phyloP scores from a whole-genome alignment of 2,329 filamentous ascomycete genomes.

The Coniochaeta sp. region DNA sequence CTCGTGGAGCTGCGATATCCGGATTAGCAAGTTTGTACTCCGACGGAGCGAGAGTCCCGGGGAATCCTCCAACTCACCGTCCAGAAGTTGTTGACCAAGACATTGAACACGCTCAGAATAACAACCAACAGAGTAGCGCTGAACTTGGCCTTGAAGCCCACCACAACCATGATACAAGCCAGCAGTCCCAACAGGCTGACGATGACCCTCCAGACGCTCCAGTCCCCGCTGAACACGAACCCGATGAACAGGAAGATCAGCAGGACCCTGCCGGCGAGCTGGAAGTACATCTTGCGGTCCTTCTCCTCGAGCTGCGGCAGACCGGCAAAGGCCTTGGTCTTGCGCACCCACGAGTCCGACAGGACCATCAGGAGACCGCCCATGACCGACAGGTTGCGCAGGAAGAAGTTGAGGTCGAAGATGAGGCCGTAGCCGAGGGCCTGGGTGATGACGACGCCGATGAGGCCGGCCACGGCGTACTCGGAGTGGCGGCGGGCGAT shows the following conservation, averaged over 20 bases:
- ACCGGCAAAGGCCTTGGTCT: conserved; percentile 93
- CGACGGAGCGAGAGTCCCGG: conserved; percentile 1
- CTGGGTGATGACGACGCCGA: conserved; percentile 86
- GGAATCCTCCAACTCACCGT: conserved; percentile 59
- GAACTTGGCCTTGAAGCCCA: conserved; percentile 99
- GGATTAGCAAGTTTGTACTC: conserved; percentile 15
- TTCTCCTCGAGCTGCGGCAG: conserved; percentile 94
- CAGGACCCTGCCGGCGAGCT: conserved; percentile 89
- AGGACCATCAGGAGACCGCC: conserved; percentile 96
- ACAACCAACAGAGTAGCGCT: conserved; percentile 93
- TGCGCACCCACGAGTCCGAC: conserved; percentile 95
- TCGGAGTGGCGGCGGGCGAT: conserved; percentile 90
- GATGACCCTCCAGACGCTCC: conserved; percentile 80
- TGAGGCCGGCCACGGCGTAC: conserved; percentile 83
- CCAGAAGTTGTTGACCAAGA: conserved; percentile 99
- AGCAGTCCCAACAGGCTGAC: conserved; percentile 81
- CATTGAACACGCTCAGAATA: conserved; percentile 92
- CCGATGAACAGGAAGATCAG: conserved; percentile 97
- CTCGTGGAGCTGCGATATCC: conserved; percentile 66
- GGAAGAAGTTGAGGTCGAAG: conserved; percentile 99
- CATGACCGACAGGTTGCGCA: conserved; percentile 95
- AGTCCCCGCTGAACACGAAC: conserved; percentile 91
- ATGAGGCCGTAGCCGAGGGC: conserved; percentile 95
- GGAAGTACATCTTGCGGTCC: conserved; percentile 99
- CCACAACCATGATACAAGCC: conserved; percentile 96